These are phyloP conservation scores for Elaeis oleifera DNA, from an alignment of 202 grass and related monocot genomes.

Conservation along the genomic window DNA sequence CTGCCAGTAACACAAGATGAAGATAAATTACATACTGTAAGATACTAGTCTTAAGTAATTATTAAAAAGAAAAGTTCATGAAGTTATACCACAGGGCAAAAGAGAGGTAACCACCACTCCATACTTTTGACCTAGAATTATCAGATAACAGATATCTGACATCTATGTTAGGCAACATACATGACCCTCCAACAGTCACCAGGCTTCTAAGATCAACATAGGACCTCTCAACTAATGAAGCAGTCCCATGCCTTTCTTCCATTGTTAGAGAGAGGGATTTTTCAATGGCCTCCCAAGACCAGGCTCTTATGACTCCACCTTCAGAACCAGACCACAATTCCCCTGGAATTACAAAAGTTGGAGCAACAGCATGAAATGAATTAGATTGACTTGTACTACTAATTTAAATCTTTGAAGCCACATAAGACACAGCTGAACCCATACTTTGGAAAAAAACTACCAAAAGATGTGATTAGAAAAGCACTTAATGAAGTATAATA, in stretches of 20 bases:
- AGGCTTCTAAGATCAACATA: slow-evolving; percentile 76
- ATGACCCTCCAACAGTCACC: slow-evolving; percentile 73
- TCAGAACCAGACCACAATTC: slow-evolving; percentile 97
- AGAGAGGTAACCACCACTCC: slow-evolving; percentile 73
- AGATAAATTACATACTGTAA: no score
- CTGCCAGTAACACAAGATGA: no score
- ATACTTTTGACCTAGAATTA: slow-evolving; percentile 90
- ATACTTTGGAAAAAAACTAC: no score
- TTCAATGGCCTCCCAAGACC: slow-evolving; percentile 60
- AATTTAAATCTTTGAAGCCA: no score
- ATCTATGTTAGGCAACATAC: slow-evolving; percentile 71
- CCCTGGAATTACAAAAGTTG: slow-evolving; percentile 35
- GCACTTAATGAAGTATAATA: no score
- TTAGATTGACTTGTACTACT: no score
- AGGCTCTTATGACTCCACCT: slow-evolving; percentile 82
- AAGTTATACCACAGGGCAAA: slow-evolving; percentile 83
- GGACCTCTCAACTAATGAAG: slow-evolving; percentile 72
- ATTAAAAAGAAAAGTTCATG: slow-evolving; percentile 1
- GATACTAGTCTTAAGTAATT: no score
- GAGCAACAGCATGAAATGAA: slow-evolving; percentile 16
- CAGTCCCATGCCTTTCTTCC: slow-evolving; percentile 64
- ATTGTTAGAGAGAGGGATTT: slow-evolving; percentile 49
- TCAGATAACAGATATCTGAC: slow-evolving; percentile 89
- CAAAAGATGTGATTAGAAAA: no score
- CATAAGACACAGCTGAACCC: no score